These are phyloP conservation scores for Salix viminalis DNA, from an alignment of 345 rosid species.

Conservation along the genomic window DNA sequence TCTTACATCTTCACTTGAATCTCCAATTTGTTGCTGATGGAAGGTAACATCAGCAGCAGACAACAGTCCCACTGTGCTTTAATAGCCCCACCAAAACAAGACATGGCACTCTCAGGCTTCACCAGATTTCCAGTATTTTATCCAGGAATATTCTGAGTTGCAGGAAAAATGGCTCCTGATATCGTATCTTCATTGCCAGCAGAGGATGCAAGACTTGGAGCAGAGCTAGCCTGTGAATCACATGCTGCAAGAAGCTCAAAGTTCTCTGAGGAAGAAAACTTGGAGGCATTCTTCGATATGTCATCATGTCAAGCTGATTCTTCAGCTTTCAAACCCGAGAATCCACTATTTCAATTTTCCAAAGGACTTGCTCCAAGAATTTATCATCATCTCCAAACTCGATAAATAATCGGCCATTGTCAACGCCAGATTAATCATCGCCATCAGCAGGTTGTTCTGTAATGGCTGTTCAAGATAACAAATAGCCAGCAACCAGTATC, in stretches of 20 bases:
- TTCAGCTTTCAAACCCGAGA: slow-evolving; percentile 61
- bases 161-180: slow-evolving; percentile 51
- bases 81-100: slow-evolving; percentile 60
- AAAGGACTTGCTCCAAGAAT: slow-evolving; percentile 57
- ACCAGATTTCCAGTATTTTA: slow-evolving; percentile 57
- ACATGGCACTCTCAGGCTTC: slow-evolving; percentile 56
- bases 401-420: slow-evolving; percentile 34
- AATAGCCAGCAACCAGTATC: slow-evolving; percentile 3
- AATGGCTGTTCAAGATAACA: slow-evolving; percentile 26
- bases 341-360: slow-evolving; percentile 61
- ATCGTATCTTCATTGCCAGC: slow-evolving; percentile 60
- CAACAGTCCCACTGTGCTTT: slow-evolving; percentile 81
- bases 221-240: slow-evolving; percentile 72
- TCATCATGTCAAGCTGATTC: slow-evolving; percentile 52
- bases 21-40: slow-evolving; percentile 55
- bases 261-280: slow-evolving; percentile 81
- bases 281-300: slow-evolving; percentile 61
- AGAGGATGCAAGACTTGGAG: slow-evolving; percentile 78
- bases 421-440: slow-evolving; percentile 33
- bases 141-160: slow-evolving; percentile 42
- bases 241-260: slow-evolving; percentile 67
- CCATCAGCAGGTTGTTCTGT: slow-evolving; percentile 37
- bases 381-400: slow-evolving; percentile 46
- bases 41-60: slow-evolving; percentile 74
- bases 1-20: slow-evolving; percentile 75